Base-by-base conservation (phyloP, 495 filamentous ascomycete genomes). In the Penicillium canariense region DNA sequence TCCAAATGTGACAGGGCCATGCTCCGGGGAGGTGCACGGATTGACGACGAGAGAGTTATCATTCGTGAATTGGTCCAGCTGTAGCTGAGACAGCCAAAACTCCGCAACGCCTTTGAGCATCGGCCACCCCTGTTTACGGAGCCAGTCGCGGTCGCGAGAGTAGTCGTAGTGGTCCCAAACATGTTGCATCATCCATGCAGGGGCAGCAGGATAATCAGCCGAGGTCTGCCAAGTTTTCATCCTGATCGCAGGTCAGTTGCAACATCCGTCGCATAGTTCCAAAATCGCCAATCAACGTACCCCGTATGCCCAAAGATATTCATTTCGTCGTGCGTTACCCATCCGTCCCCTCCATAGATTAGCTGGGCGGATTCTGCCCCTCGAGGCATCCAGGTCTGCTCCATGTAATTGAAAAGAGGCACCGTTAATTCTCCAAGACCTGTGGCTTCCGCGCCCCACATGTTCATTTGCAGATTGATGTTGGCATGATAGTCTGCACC, bases 401-500 rank as follows among this genome's bases (percentile, higher is more conserved):
- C 52, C 63, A 82, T 80, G 32, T 74, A 80, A 31, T 73, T 54
- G 68, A 71, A 80, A 0, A 75, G 56, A 7, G 72, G 59, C 17
- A 65, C 55, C 18, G 68, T 64, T 14, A 63, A 55, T 4, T 54
- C 47, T 32, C 74, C 35, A 1, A 78, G 63, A 36, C 53, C 70
- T 4, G 72, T 71, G 36, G 68, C 60, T 31, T 75, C 66, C 2
- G 62, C 73, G 1, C 55, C 63, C 76, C 76, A 81, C 56, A 73
- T 58, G 45, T 78, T 79, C 79, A 82, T 82, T 55, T 81, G 77
- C 8, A 82, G 47, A 47, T 81, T 81, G 39, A 81, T 80, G 31
- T 81, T 75, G 30, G 70, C 67, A 46, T 79, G 76, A 51, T 81
- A 81, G 50, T 81, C 77, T 5, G 66, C 70, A 42, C 73, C 63